phyloP scores from a whole-genome alignment of 2,329 filamentous ascomycete species.

The Cytospora mali region DNA sequence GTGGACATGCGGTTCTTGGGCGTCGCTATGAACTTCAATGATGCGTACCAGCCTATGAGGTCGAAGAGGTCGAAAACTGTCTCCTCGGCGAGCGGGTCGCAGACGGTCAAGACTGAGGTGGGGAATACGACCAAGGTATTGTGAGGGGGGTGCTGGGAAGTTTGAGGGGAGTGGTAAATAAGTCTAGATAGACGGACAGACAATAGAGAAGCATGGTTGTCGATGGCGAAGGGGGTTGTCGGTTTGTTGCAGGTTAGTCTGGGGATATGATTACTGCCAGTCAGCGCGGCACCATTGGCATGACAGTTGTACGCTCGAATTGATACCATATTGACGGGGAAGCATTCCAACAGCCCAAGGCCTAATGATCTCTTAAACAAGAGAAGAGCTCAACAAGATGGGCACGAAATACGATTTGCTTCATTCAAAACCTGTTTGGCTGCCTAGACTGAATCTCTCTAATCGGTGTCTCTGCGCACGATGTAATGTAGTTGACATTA shows the following conservation, averaged over 20 bases:
- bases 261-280: not conserved
- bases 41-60: constrained; percentile 81
- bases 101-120: constrained; percentile 17
- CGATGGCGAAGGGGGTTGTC: not conserved
- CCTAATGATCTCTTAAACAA: not conserved
- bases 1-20: constrained; percentile 94
- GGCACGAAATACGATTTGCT: not conserved
- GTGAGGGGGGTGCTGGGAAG: not conserved
- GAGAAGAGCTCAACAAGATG: not conserved
- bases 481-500: not conserved
- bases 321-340: constrained; percentile 6
- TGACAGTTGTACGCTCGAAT: not conserved
- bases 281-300: not conserved
- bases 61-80: constrained; percentile 36
- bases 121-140: constrained; percentile 9
- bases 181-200: not conserved
- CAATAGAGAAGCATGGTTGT: not conserved
- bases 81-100: constrained; percentile 14
- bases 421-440: not conserved
- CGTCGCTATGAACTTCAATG: constrained; percentile 99
- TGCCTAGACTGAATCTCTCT: not conserved
- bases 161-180: not conserved
- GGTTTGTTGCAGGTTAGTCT: not conserved
- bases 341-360: not conserved
- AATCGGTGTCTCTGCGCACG: not conserved